These are phyloP conservation scores for Fusarium sp. DNA, from an alignment of 2,329 filamentous ascomycete genomes.

Conservation along the genomic window DNA sequence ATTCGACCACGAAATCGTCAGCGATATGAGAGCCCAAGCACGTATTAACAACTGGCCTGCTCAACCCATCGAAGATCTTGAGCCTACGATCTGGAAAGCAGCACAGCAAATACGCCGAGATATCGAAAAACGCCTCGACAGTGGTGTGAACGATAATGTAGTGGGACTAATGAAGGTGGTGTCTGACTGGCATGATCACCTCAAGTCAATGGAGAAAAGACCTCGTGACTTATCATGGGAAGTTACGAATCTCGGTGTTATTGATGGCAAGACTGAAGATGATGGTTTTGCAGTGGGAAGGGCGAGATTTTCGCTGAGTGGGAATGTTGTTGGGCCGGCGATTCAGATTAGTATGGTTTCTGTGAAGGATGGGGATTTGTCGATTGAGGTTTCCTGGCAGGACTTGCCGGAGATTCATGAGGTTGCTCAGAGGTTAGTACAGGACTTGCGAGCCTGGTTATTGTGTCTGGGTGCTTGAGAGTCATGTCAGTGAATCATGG, in stretches of 20 bases:
- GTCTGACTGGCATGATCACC: neutral
- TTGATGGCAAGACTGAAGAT: neutral
- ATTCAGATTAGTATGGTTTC: neutral
- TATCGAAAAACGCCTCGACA: neutral
- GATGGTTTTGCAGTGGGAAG: neutral
- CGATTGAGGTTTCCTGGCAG: slow-evolving; percentile 3
- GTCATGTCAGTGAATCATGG: fast-evolving
- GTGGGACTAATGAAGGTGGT: neutral
- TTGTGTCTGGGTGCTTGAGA: neutral
- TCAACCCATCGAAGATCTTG: neutral
- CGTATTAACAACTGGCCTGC: neutral
- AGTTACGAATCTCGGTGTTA: neutral
- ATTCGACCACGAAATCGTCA: neutral
- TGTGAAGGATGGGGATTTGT: neutral
- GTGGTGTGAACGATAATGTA: neutral
- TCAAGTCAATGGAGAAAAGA: neutral
- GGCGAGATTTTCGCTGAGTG: neutral
- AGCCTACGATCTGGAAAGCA: neutral
- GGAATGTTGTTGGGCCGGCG: neutral
- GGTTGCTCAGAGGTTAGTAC: neutral
- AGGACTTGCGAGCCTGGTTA: neutral
- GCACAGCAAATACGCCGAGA: neutral
- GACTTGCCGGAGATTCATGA: neutral
- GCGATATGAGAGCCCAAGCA: neutral
- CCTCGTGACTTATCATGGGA: slow-evolving; percentile 3